These are phyloP conservation scores for Hibiscus syriacus DNA, from an alignment of 345 rosid genomes.

Conservation along the genomic window DNA sequence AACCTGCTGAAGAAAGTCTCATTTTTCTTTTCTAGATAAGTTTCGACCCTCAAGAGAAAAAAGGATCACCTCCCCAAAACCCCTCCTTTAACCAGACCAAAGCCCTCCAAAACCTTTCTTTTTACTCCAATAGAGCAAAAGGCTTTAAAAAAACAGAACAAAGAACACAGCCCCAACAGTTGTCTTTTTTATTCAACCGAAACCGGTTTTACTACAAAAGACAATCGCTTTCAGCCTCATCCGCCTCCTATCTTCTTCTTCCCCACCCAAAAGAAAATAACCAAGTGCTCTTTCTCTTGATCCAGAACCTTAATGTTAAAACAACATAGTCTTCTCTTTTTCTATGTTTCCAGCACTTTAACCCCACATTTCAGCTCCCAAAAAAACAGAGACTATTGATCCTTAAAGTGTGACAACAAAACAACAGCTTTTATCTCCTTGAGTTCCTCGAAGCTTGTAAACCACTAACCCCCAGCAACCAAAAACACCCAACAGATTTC, in stretches of 20 bases:
- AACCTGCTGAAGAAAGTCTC: constrained; percentile 92
- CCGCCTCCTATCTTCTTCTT: constrained; percentile 23
- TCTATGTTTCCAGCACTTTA: background rate
- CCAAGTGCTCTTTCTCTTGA: background rate
- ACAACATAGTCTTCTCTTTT: background rate
- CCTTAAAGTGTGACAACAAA: background rate
- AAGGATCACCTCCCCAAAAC: constrained; percentile 32
- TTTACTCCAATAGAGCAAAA: constrained; percentile 16
- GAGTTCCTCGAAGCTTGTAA: constrained; percentile 4
- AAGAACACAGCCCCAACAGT: background rate
- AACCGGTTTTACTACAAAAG: constrained; percentile 48
- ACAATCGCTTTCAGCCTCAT: constrained; percentile 49
- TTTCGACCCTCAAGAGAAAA: constrained; percentile 19
- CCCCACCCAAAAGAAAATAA: too few species aligned
- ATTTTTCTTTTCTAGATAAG: constrained; percentile 23
- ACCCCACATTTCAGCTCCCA: constrained; percentile 28
- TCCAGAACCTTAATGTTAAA: constrained; percentile 16
- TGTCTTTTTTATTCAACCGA: constrained; percentile 29
- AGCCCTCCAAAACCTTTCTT: constrained; percentile 9
- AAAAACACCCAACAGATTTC: constrained; percentile 2
- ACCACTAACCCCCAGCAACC: constrained; percentile 3
- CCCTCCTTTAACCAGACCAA: constrained; percentile 11
- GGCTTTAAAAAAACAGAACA: background rate
- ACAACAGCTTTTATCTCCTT: background rate
- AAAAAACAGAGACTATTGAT: constrained; percentile 2